phyloP scores from a whole-genome alignment of 2,329 filamentous ascomycete genomes.

The Talaromyces piceae region DNA sequence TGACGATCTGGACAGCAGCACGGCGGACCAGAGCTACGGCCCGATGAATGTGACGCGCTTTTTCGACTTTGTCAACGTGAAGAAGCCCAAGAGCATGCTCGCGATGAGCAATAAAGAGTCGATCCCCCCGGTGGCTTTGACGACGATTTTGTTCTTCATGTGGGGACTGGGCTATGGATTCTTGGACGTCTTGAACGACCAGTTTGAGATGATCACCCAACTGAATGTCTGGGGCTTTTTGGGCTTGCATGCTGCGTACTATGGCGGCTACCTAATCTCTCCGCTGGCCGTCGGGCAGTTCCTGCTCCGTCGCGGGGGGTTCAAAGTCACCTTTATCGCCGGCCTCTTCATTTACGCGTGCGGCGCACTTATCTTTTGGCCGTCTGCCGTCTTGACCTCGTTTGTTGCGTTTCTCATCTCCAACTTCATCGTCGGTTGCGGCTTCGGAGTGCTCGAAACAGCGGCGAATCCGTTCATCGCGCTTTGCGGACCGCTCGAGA shows the following conservation, averaged over 20 bases:
- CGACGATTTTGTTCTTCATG: conserved; percentile 75
- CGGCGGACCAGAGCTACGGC: conserved; percentile 26
- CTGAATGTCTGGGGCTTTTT: conserved; percentile 27
- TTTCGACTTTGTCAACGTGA: conserved; percentile 57
- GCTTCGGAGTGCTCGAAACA: conserved; percentile 53
- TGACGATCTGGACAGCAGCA: conserved; percentile 27
- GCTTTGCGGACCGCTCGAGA: conserved; percentile 54
- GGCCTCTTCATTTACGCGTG: conserved; percentile 57
- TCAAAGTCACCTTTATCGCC: conserved; percentile 55
- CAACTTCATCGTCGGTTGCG: conserved; percentile 56
- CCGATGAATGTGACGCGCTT: conserved; percentile 42
- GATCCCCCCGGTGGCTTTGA: conserved; percentile 52
- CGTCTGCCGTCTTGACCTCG: conserved; percentile 55
- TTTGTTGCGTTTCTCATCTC: conserved; percentile 55
- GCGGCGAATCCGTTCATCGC: conserved; percentile 56
- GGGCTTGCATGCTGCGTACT: conserved; percentile 55
- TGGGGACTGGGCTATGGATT: conserved; percentile 91
- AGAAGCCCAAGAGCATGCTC: conserved; percentile 50
- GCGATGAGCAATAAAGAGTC: conserved; percentile 52
- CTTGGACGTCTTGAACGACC: conserved; percentile 67
- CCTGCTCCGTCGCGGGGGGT: conserved; percentile 52
- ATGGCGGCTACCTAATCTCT: conserved; percentile 50
- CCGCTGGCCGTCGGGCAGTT: conserved; percentile 49
- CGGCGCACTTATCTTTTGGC: conserved; percentile 57
- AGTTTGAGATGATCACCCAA: conserved; percentile 48